A percentile compares a stretch with the other conserved stretches of the same genome.
Conservation (phyloP, 768 basidiomycete species). For the Pleurotus cornucopiae region DNA sequence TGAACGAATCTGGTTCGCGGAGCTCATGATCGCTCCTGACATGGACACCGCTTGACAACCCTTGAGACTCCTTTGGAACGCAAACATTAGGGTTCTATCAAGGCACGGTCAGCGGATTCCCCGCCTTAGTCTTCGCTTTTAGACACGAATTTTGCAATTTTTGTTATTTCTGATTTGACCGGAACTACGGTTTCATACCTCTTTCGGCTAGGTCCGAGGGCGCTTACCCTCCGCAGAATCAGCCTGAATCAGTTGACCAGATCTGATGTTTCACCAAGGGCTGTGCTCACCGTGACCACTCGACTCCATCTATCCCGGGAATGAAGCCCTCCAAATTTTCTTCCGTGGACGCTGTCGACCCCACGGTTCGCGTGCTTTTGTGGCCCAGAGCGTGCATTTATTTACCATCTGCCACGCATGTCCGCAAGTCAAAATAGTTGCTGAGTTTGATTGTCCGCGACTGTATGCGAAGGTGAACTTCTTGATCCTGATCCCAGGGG, state of each 20-base stretch:
- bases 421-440: no score
- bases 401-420: slow-evolving; percentile 4
- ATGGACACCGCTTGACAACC: slow-evolving; percentile 34
- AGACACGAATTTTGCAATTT: slow-evolving; percentile 37
- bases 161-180: slow-evolving; percentile 41
- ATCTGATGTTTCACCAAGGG: slow-evolving; percentile 7
- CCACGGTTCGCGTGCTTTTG: not conserved
- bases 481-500: no score
- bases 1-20: slow-evolving; percentile 39
- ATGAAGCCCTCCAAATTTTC: not conserved
- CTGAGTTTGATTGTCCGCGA: no score
- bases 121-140: slow-evolving; percentile 25
- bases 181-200: slow-evolving; percentile 41
- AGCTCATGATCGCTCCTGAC: slow-evolving; percentile 23
- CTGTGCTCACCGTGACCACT: slow-evolving; percentile 3
- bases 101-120: slow-evolving; percentile 41
- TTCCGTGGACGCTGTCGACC: not conserved
- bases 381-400: not conserved
- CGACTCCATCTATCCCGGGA: not conserved
- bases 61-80: slow-evolving; percentile 40
- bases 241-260: slow-evolving; percentile 5
- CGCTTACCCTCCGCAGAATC: not conserved
- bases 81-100: slow-evolving; percentile 23
- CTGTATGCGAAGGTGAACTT: no score
- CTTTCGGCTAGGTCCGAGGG: slow-evolving; percentile 46